phyloP scores from a whole-genome alignment of 352 stramenopile genomes.

The Pythium dissimile region DNA sequence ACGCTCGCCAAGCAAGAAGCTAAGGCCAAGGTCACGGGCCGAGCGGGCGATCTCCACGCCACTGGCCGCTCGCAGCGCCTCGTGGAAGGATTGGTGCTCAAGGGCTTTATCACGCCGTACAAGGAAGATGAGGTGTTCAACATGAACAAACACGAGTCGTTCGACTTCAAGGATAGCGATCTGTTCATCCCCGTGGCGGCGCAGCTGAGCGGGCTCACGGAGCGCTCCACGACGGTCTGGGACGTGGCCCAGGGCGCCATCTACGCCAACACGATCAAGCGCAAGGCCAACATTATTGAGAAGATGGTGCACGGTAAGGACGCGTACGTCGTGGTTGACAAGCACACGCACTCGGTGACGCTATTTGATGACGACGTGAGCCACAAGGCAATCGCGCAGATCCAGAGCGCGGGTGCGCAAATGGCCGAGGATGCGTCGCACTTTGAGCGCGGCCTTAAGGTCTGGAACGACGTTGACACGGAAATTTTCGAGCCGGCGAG shows the following conservation, averaged over 20 bases:
- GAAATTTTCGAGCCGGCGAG: slow-evolving; percentile 19
- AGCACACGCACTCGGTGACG: slow-evolving; percentile 35
- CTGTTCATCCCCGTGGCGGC: slow-evolving; percentile 36
- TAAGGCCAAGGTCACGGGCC: not conserved
- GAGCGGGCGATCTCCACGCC: no score
- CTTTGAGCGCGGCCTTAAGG: slow-evolving; percentile 27
- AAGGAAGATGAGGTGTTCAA: slow-evolving; percentile 36
- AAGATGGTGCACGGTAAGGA: slow-evolving; percentile 55
- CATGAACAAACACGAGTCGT: slow-evolving; percentile 37
- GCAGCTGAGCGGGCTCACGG: slow-evolving; percentile 31
- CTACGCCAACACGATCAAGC: slow-evolving; percentile 34
- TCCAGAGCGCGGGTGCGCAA: not conserved
- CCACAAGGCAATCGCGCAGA: slow-evolving; percentile 29
- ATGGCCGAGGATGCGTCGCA: slow-evolving; percentile 34
- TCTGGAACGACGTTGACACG: slow-evolving; percentile 29
- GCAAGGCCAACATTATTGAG: slow-evolving; percentile 47
- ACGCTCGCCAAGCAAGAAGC: no score
- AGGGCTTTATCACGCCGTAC: slow-evolving; percentile 18
- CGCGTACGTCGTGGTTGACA: slow-evolving; percentile 43
- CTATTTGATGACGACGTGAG: slow-evolving; percentile 31
- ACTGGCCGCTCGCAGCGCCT: no score
- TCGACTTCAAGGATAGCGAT: slow-evolving; percentile 36
- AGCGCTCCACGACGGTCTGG: slow-evolving; percentile 21
- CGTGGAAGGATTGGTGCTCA: slow-evolving; percentile 17
- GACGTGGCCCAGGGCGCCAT: slow-evolving; percentile 2